Percentiles rank a stretch among this genome's conserved stretches.
Conservation (phyloP, 441 rosid genomes). For the Populus hybrid region DNA sequence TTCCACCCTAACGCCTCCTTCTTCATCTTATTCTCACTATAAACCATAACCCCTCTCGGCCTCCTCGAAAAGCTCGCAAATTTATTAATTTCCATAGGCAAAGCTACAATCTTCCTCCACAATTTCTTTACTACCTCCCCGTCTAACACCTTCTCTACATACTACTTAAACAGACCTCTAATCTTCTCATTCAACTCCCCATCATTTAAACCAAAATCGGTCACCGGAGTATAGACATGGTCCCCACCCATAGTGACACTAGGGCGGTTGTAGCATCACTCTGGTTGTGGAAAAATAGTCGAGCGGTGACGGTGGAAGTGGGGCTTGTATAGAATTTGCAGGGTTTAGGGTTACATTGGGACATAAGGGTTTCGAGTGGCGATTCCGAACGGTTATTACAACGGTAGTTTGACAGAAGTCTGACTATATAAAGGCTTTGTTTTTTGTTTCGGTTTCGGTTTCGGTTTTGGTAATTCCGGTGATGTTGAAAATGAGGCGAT, state of each 20-base stretch:
- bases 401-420: neutral
- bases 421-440: neutral
- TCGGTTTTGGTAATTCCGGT: neutral
- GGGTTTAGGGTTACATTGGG: conserved; percentile 16
- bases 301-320: neutral
- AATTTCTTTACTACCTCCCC: conserved; percentile 10
- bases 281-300: neutral
- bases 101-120: neutral
- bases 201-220: neutral
- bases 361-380: conserved; percentile 4
- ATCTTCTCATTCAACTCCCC: conserved; percentile 3
- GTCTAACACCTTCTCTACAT: conserved; percentile 5
- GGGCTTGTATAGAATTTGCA: neutral
- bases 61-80: neutral
- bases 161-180: conserved; percentile 1
- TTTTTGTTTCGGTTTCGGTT: neutral
- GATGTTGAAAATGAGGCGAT: neutral
- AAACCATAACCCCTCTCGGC: neutral
- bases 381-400: neutral
- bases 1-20: conserved; percentile 9
- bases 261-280: conserved; percentile 4
- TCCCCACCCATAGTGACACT: conserved; percentile 17
- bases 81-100: neutral
- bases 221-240: conserved; percentile 11
- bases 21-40: neutral